These are phyloP conservation scores for Clarireedia sp. DNA, from an alignment of 2,329 filamentous ascomycete genomes.

Conservation along the genomic window DNA sequence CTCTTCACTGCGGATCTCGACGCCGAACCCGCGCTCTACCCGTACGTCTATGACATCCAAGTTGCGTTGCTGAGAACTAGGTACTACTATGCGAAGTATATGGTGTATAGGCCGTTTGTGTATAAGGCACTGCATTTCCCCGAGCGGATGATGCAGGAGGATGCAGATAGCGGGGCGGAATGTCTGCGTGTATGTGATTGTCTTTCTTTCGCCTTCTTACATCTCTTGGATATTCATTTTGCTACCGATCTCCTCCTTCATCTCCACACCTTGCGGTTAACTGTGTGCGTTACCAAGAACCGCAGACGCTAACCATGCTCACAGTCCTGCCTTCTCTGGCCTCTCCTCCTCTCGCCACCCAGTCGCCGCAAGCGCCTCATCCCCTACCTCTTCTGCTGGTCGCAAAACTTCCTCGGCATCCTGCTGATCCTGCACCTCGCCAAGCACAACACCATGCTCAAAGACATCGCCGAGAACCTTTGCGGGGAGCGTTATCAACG, in stretches of 20 bases:
- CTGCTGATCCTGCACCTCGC: conserved; percentile 49
- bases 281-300: not conserved
- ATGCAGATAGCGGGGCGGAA: conserved; percentile 45
- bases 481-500: conserved; percentile 43
- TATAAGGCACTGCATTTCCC: conserved; percentile 53
- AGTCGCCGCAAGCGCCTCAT: conserved; percentile 50
- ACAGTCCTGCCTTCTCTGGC: conserved; percentile 50
- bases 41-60: conserved; percentile 47
- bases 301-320: conserved; percentile 2
- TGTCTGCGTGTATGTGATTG: conserved; percentile 37
- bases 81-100: conserved; percentile 51
- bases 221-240: not conserved
- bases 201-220: not conserved
- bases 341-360: conserved; percentile 48
- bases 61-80: conserved; percentile 48
- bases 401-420: conserved; percentile 52
- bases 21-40: conserved; percentile 37
- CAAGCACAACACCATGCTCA: conserved; percentile 42
- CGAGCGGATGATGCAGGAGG: conserved; percentile 44
- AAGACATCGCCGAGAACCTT: conserved; percentile 40
- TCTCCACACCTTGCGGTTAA: too few species aligned
- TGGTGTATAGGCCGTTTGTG: conserved; percentile 49
- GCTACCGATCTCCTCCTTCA: not conserved
- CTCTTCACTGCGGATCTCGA: conserved; percentile 43
- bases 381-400: conserved; percentile 53